Evolutionary conservation across 1,284 basidiomycete genomes (phyloP), one percentile per base, ranked within the genome.

Genomic region (Macrocystidia cucumis): DNA sequence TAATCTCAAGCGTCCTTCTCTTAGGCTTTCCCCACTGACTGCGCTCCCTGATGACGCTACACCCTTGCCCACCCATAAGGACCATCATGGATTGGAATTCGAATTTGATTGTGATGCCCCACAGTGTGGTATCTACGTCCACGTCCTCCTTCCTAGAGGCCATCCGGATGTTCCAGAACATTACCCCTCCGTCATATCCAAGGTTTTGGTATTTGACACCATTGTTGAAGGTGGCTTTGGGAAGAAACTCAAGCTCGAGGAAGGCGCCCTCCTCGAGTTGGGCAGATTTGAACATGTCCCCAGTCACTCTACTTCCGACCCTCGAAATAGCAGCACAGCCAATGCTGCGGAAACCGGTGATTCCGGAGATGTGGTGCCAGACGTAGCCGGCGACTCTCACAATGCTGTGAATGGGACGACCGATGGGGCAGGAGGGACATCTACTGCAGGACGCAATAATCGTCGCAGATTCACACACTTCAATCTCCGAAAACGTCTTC

Each of bases 41-140:
- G 43, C 54, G n/a, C 32, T 44, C 7, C 50, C 62, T 12, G 64
- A 72, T 13, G 57, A 69, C 0, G 59, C 4, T 64, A 69, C 30
- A 65, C 65, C 40, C 50, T 55, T 37, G 57, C 60, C 32, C 56
- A 66, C 37, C 51, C 47, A 75, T 29, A 66, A 60, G 22, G 66
- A 66, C 45, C 70, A 74, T 27, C 87, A 91, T 48, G 74, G 78
- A 11, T 67, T 92, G 38, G 87, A 89, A 54, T 93, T 93, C 57
- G 81, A 83, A 54, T 93, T 84, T 55, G 91, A 93, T 52, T 88
- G 85, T 44, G 88, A 90, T 43, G 79, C 89, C 0, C 79, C 88
- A 8, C 80, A 80, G 47, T 89, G 87, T 49, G 73, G 69, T 13
- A 77, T 93, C 43, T 76, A 78, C 18, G 71, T 92, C 18, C 69